These are phyloP conservation scores for Zygotorulaspora florentina DNA, from an alignment of 805 yeast genomes.

Conservation along the genomic window DNA sequence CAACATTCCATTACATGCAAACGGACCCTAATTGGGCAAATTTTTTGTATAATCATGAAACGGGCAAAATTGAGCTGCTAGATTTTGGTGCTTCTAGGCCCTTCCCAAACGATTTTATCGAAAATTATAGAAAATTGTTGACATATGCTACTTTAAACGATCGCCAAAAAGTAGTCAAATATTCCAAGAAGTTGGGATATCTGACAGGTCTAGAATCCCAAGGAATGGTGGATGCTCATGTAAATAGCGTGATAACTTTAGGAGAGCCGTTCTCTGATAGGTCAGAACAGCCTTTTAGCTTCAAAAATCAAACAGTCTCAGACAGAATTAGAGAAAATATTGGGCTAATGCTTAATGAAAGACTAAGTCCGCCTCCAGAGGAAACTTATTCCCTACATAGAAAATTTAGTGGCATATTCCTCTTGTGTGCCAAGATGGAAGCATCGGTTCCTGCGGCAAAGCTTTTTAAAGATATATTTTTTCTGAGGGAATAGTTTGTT, in stretches of 20 bases:
- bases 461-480: slow-evolving; percentile 72
- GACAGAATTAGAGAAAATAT: slow-evolving; percentile 88
- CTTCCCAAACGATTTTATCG: slow-evolving; percentile 62
- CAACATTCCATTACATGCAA: slow-evolving; percentile 86
- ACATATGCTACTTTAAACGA: slow-evolving; percentile 72
- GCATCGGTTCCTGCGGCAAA: slow-evolving; percentile 81
- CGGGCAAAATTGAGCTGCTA: slow-evolving; percentile 72
- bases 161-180: slow-evolving; percentile 55
- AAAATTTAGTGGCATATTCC: slow-evolving; percentile 89
- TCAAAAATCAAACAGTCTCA: slow-evolving; percentile 83
- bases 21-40: slow-evolving; percentile 99
- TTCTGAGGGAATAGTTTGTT: slow-evolving; percentile 31
- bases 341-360: slow-evolving; percentile 82
- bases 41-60: slow-evolving; percentile 72
- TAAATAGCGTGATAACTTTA: slow-evolving; percentile 81
- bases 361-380: slow-evolving; percentile 96
- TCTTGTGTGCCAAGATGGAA: slow-evolving; percentile 78
- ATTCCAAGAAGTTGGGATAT: slow-evolving; percentile 74
- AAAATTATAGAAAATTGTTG: slow-evolving; percentile 63
- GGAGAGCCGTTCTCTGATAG: slow-evolving; percentile 85
- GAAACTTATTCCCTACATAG: slow-evolving; percentile 96
- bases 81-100: slow-evolving; percentile 96
- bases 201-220: slow-evolving; percentile 86
- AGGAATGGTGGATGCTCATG: slow-evolving; percentile 86
- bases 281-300: slow-evolving; percentile 50